Evolutionary conservation across 495 filamentous ascomycete species (phyloP), one percentile per base, ranked within the genome.

Genomic region (Penicillium turbatum): DNA sequence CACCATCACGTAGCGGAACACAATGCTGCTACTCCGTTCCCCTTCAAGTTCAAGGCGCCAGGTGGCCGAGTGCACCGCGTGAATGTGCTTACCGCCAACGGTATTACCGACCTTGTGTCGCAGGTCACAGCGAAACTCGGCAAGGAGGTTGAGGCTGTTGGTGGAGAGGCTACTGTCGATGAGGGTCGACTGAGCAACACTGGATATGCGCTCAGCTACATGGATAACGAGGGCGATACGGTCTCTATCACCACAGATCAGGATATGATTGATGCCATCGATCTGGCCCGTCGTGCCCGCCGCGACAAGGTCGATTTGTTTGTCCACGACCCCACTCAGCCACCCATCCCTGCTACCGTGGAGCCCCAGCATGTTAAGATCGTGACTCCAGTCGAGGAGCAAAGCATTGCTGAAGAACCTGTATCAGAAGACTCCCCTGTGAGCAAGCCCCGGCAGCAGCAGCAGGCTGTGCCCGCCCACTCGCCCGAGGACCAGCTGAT

Each of bases 41-140:
- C 92, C 21, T 97, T 99, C 84, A 99, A 99, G 70, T 99, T 99
- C 82, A 97, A 99, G 75, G 92, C 93, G 4, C 93, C 95, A 13
- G 93, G 89, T 67, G 93, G 95, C 37, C 88, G 93, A 36, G 91
- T 97, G 24, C 95, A 97, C 70, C 84, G 95, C 35, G 76, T 97
- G 8, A 93, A 96, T 63, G 86, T 97, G 5, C 72, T 85, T 55
- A 85, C 90, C 10, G 80, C 86, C 36, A 82, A 86, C 41, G 93
- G 93, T 50, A 82, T 99, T 54, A 82, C 77, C 34, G 86, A 93
- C 39, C 82, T 99, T 34, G 85, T 97, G 30, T 71, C 80, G 24
- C 84, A 79, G 53, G 90, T 99, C 3, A 82, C 82, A 12, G 82
- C 85, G 31, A 99, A 97, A 71, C 81, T 99, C 21, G 95, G 93